Conservation (phyloP, 306 rosid genomes). For the Medicago truncatula region DNA sequence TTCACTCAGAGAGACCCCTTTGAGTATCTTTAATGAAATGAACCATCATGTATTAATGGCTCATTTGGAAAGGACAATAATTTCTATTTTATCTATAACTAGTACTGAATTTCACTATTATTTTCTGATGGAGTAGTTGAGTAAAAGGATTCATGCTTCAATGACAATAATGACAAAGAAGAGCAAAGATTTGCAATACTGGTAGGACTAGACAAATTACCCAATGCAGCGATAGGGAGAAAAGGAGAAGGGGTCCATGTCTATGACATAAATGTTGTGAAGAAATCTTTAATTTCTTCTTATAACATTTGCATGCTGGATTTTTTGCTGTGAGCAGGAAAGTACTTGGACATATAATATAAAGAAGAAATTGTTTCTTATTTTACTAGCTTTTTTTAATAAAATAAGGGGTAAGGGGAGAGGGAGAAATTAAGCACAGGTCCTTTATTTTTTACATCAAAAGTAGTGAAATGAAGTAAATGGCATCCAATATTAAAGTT, state of each 20-base stretch:
- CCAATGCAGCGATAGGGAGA: conserved; percentile 15
- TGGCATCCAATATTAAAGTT: conserved; percentile 15
- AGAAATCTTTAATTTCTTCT: conserved; percentile 41
- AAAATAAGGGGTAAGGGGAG: not conserved
- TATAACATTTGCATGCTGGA: conserved; percentile 45
- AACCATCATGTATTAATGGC: conserved; percentile 37
- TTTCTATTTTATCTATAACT: conserved; percentile 35
- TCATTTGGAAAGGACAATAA: conserved; percentile 23
- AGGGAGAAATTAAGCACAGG: conserved; percentile 10
- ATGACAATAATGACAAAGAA: conserved; percentile 12
- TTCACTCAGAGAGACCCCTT: conserved; percentile 48
- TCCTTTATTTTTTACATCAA: conserved; percentile 36
- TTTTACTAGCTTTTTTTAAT: not conserved
- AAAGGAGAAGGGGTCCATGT: conserved; percentile 40
- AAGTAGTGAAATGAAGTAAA: conserved; percentile 4
- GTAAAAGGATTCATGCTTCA: conserved; percentile 26
- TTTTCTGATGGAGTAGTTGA: conserved; percentile 18
- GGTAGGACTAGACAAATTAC: conserved; percentile 29
- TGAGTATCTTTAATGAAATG: conserved; percentile 49
- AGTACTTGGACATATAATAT: conserved; percentile 43
- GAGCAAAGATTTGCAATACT: conserved; percentile 28
- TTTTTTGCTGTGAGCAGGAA: conserved; percentile 43
- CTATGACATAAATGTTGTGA: conserved; percentile 40
- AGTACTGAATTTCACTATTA: conserved; percentile 27
- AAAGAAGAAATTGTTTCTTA: conserved; percentile 30